Evolutionary conservation across 768 basidiomycete genomes (phyloP).

Genomic region (Naganishia randhawae): DNA sequence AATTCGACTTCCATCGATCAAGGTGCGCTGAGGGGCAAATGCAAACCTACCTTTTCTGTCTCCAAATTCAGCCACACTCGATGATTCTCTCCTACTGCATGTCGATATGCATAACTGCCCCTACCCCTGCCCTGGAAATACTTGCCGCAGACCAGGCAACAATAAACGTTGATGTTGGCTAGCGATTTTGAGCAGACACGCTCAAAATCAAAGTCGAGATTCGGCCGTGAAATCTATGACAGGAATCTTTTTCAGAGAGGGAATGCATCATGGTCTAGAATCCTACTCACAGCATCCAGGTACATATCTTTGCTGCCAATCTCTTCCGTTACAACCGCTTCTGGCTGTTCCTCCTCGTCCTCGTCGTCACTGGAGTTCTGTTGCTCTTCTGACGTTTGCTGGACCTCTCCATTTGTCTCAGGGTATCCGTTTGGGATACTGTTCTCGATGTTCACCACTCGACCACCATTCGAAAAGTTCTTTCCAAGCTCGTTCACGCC

Average conservation of each 20-base stretch:
- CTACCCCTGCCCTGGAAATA: constrained; percentile 97
- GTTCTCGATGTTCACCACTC: constrained; percentile 18
- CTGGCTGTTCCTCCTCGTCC: constrained; percentile 44
- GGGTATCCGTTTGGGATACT: background rate
- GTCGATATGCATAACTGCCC: constrained; percentile 89
- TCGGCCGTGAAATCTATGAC: constrained; percentile 77
- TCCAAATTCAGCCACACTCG: constrained; percentile 97
- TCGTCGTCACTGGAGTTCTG: constrained; percentile 40
- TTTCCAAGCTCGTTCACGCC: constrained; percentile 13
- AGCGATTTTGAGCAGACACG: constrained; percentile 95
- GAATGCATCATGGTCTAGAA: background rate
- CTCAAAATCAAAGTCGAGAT: constrained; percentile 98
- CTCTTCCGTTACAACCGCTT: constrained; percentile 39
- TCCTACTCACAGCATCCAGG: constrained; percentile 77
- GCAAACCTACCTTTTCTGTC: constrained; percentile 72
- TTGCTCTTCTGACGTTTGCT: constrained; percentile 16
- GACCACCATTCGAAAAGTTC: constrained; percentile 20
- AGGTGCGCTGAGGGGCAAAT: constrained; percentile 20
- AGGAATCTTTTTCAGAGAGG: background rate
- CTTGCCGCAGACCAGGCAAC: constrained; percentile 95
- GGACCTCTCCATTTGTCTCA: constrained; percentile 28
- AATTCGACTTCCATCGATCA: background rate
- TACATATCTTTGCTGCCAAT: constrained; percentile 72
- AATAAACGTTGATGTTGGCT: constrained; percentile 95
- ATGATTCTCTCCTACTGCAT: constrained; percentile 96